Evolutionary conservation across 495 filamentous ascomycete species (phyloP).

Genomic region (Penicillium longicatenatum): DNA sequence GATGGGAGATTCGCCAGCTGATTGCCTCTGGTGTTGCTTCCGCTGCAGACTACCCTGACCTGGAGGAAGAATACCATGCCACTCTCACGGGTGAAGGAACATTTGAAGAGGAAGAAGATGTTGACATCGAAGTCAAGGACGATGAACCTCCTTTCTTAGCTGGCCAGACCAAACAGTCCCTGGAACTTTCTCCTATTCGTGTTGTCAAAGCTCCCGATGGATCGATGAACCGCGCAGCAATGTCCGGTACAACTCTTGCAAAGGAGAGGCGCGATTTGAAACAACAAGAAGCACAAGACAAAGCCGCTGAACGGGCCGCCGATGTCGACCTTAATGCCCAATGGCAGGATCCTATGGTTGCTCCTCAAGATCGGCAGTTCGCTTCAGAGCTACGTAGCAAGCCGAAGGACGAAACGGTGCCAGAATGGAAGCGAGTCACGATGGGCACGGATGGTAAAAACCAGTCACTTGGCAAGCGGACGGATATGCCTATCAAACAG

Average conservation of each 20-base stretch:
- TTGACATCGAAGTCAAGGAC: slow-evolving; percentile 94
- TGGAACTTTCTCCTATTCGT: slow-evolving; percentile 92
- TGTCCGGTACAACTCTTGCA: slow-evolving; percentile 87
- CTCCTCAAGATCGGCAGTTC: slow-evolving; percentile 80
- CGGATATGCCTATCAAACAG: slow-evolving; percentile 91
- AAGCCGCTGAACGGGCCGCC: slow-evolving; percentile 73
- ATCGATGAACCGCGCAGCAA: slow-evolving; percentile 90
- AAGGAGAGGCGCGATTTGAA: slow-evolving; percentile 87
- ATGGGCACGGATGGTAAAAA: slow-evolving; percentile 65
- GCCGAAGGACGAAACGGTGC: slow-evolving; percentile 65
- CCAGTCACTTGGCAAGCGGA: slow-evolving; percentile 80
- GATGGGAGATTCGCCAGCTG: slow-evolving; percentile 96
- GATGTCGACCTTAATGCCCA: slow-evolving; percentile 86
- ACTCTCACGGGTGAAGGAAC: slow-evolving; percentile 82
- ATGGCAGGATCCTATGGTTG: slow-evolving; percentile 96
- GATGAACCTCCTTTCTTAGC: slow-evolving; percentile 96
- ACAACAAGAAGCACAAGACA: slow-evolving; percentile 85
- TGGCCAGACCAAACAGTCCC: slow-evolving; percentile 92
- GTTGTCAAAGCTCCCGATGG: slow-evolving; percentile 98
- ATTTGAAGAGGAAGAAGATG: slow-evolving; percentile 94
- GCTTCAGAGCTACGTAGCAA: slow-evolving; percentile 75
- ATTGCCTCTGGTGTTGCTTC: slow-evolving; percentile 93
- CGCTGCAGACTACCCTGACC: slow-evolving; percentile 88
- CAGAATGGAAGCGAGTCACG: slow-evolving; percentile 90
- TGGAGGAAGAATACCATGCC: slow-evolving; percentile 91